A percentile compares a stretch with the other conserved stretches of the same genome.
These are phyloP conservation scores for Aspergillus neoniger DNA, from an alignment of 2,329 filamentous ascomycete species.

Conservation along the genomic window DNA sequence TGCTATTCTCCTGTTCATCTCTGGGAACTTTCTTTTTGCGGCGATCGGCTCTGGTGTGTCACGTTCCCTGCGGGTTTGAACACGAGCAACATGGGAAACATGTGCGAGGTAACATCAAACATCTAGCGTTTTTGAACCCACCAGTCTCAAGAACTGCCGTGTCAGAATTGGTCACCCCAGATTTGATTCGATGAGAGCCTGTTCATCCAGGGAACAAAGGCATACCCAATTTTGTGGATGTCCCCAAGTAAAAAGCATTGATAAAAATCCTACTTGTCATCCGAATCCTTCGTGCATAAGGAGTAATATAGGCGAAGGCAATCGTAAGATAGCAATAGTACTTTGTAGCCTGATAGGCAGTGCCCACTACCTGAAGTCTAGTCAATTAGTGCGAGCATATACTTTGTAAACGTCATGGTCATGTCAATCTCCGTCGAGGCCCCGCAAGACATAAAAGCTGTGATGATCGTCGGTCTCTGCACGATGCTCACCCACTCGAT, in stretches of 20 bases:
- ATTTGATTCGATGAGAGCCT: too few relatives aligned
- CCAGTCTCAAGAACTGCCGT: neutral
- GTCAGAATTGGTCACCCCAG: neutral
- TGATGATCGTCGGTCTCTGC: conserved; percentile 1
- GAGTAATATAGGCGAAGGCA: neutral
- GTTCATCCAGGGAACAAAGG: neutral
- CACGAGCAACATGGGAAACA: neutral
- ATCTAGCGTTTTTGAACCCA: neutral
- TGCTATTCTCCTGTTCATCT: neutral
- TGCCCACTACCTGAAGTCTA: neutral
- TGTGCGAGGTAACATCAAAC: neutral
- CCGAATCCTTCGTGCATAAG: neutral
- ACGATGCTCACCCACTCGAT: neutral
- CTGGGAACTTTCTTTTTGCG: neutral
- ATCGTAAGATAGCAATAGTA: neutral
- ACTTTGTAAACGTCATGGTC: conserved; percentile 4
- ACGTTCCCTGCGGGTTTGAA: neutral
- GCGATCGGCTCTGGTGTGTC: neutral
- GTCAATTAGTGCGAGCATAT: neutral
- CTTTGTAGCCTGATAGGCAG: neutral
- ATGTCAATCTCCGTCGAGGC: neutral
- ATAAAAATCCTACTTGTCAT: neutral
- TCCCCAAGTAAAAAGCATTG: neutral
- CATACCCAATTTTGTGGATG: neutral
- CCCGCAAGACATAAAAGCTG: conserved; percentile 2